phyloP scores from a whole-genome alignment of 106 monocot genomes.

The Dendrobium nobile region DNA sequence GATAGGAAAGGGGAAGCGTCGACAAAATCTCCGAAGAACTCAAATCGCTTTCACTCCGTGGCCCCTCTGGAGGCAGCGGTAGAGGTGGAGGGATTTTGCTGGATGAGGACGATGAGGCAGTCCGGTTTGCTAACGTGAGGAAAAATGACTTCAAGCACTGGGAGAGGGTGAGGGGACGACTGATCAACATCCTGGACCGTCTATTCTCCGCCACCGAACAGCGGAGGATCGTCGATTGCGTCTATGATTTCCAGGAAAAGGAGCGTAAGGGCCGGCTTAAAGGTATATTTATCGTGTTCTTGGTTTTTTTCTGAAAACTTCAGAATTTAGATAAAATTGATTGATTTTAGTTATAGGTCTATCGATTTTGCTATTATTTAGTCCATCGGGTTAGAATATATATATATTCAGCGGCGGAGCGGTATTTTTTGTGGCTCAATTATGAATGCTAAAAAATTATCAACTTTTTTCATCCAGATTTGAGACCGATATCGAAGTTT shows the following conservation, averaged over 20 bases:
- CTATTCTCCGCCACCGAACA: slow-evolving; percentile 40
- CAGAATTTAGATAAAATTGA: not conserved
- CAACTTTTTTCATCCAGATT: no score
- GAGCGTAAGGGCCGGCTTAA: slow-evolving; percentile 27
- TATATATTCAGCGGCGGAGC: accelerated
- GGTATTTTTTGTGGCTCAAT: not conserved
- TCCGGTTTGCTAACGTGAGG: slow-evolving; percentile 17
- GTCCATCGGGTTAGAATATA: accelerated
- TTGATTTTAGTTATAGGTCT: not conserved
- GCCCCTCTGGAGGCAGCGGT: not conserved
- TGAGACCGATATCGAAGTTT: no score
- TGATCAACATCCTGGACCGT: slow-evolving; percentile 46
- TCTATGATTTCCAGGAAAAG: slow-evolving; percentile 36
- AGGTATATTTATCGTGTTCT: slow-evolving; percentile 27
- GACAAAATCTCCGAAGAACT: not conserved
- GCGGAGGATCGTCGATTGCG: slow-evolving; percentile 38
- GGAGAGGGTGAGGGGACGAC: slow-evolving; percentile 35
- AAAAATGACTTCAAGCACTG: slow-evolving; percentile 45
- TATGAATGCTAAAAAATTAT: no score
- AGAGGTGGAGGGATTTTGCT: not conserved
- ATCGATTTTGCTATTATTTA: not conserved
- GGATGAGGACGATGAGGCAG: slow-evolving; percentile 17
- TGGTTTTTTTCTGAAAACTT: not conserved
- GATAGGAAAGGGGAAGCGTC: not conserved
- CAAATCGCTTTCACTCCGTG: not conserved